Evolutionary conservation across 2,329 filamentous ascomycete species (phyloP).

Genomic region (Purpureocillium takamizusanense): DNA sequence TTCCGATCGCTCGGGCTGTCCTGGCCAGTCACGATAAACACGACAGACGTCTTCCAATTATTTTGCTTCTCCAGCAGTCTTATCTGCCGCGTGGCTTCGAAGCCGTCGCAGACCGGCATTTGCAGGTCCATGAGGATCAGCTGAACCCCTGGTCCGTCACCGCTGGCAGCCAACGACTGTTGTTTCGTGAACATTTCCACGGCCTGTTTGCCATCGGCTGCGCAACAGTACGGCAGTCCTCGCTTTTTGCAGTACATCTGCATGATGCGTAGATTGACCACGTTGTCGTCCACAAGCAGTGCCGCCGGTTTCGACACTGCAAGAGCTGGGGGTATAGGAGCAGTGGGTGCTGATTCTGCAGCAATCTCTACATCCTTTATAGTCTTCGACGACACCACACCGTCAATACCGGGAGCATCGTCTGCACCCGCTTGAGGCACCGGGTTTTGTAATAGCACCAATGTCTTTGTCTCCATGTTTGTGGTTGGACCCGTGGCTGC

Average conservation of each 20-base stretch:
- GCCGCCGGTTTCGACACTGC: slow-evolving; percentile 10
- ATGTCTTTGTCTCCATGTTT: too few species aligned
- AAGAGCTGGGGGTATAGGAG: slow-evolving; percentile 19
- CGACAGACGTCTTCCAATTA: slow-evolving; percentile 6
- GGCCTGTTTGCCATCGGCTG: slow-evolving; percentile 33
- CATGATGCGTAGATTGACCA: slow-evolving; percentile 38
- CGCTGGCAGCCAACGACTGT: slow-evolving; percentile 5
- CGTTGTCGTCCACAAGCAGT: slow-evolving; percentile 38
- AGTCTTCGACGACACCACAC: too few species aligned
- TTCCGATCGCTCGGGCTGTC: too few species aligned
- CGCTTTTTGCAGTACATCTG: slow-evolving; percentile 36
- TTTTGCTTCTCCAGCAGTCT: slow-evolving; percentile 11
- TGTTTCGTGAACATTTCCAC: slow-evolving; percentile 21
- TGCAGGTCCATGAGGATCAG: slow-evolving; percentile 19
- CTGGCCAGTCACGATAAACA: slow-evolving; percentile 15
- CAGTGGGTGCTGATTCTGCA: too few species aligned
- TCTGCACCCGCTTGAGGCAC: too few species aligned
- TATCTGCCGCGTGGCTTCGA: slow-evolving; percentile 16
- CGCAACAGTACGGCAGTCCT: slow-evolving; percentile 29
- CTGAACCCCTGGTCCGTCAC: slow-evolving; percentile 7
- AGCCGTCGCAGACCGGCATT: slow-evolving; percentile 19
- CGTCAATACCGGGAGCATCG: too few species aligned
- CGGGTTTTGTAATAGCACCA: too few species aligned
- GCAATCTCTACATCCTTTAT: too few species aligned
- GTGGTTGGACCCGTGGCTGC: too few species aligned